These are phyloP conservation scores for Posidonia australis DNA, from an alignment of 106 monocot genomes.

Conservation along the genomic window DNA sequence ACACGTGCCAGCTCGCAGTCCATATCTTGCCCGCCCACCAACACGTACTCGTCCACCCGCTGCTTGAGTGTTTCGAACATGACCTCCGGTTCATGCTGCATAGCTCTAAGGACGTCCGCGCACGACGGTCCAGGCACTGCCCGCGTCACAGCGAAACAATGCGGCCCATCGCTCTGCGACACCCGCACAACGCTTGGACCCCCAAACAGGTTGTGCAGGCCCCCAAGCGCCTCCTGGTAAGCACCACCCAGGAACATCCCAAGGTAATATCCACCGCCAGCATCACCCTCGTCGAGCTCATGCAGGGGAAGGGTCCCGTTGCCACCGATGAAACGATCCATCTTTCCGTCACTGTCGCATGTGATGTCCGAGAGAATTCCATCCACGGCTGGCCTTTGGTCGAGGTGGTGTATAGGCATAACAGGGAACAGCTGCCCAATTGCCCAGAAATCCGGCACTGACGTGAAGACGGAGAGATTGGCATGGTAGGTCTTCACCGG, in stretches of 20 bases:
- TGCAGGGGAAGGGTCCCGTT: constrained; percentile 59
- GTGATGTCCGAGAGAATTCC: constrained; percentile 78
- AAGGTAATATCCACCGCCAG: constrained; percentile 53
- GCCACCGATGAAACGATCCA: constrained; percentile 67
- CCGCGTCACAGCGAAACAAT: constrained; percentile 74
- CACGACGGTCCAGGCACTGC: constrained; percentile 63
- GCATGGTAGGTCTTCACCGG: constrained; percentile 56
- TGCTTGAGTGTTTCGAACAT: constrained; percentile 80
- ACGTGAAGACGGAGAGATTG: constrained; percentile 84
- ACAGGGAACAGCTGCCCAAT: constrained; percentile 91
- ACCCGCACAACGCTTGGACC: constrained; percentile 93
- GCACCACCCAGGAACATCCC: constrained; percentile 99
- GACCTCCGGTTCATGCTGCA: constrained; percentile 94
- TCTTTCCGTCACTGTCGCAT: constrained; percentile 93
- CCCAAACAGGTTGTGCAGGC: constrained; percentile 91
- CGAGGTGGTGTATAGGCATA: constrained; percentile 80
- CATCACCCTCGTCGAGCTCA: constrained; percentile 22
- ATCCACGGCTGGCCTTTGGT: constrained; percentile 45
- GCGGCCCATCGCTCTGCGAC: constrained; percentile 72
- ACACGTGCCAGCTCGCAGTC: constrained; percentile 30
- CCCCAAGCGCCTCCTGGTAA: constrained; percentile 97
- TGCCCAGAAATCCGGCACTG: constrained; percentile 91
- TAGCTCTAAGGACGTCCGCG: constrained; percentile 72
- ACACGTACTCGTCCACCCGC: constrained; percentile 37
- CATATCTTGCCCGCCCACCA: constrained; percentile 4